Percentiles rank a stretch among this genome's conserved stretches.
These are phyloP conservation scores for Elaphomyces granulatus DNA, from an alignment of 495 filamentous ascomycete species.

Conservation along the genomic window DNA sequence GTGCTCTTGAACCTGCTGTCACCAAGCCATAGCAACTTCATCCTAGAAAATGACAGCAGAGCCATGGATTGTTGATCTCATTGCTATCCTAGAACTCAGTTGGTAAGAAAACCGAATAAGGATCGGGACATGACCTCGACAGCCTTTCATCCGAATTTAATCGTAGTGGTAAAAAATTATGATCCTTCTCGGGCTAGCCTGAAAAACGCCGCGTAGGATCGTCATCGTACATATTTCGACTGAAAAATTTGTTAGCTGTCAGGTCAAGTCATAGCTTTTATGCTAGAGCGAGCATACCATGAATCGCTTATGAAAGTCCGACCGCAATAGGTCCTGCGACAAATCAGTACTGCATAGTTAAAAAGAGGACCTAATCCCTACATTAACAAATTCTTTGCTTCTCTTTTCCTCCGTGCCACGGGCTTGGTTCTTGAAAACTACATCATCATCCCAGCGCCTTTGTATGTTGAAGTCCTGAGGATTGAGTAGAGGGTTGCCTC, in stretches of 20 bases:
- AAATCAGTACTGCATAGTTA: conserved; percentile 12
- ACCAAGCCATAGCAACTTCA: too few species aligned
- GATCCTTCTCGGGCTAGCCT: too few species aligned
- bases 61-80: too few species aligned
- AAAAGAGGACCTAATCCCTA: conserved; percentile 24
- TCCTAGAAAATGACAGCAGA: too few species aligned
- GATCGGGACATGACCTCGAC: too few species aligned
- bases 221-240: conserved; percentile 55
- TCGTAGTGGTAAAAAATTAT: too few species aligned
- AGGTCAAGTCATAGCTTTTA: conserved; percentile 1
- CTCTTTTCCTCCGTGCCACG: conserved; percentile 88
- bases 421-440: conserved; percentile 99
- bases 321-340: conserved; percentile 68
- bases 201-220: background rate
- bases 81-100: too few species aligned
- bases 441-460: conserved; percentile 88
- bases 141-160: too few species aligned
- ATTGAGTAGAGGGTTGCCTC: conserved; percentile 86
- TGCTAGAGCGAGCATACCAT: conserved; percentile 48
- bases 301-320: conserved; percentile 95
- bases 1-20: too few species aligned
- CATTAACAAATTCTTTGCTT: conserved; percentile 93
- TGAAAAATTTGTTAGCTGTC: conserved; percentile 25
- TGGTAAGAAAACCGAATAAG: too few species aligned
- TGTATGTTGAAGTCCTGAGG: conserved; percentile 35